phyloP scores from a whole-genome alignment of 345 rosid species.

The Physaria fendleri region DNA sequence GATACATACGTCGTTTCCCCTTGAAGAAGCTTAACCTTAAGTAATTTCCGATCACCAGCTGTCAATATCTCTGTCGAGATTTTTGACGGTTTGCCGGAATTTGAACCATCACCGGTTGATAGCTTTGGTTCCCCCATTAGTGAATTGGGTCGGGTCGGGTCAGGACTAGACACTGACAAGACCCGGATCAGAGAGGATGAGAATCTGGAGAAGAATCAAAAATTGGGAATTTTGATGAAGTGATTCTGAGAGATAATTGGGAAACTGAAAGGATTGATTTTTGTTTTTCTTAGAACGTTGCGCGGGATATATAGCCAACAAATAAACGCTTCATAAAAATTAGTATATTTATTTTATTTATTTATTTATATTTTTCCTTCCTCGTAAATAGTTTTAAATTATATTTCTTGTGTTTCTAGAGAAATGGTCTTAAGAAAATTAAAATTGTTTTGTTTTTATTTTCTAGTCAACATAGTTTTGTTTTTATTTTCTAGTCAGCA shows the following conservation, averaged over 20 bases:
- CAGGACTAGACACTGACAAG: slow-evolving; percentile 18
- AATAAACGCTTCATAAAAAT: background rate
- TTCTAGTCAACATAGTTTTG: too few species aligned
- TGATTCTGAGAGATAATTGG: background rate
- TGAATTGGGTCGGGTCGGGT: background rate
- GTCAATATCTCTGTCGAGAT: slow-evolving; percentile 40
- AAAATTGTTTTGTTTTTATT: too few species aligned
- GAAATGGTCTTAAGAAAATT: too few species aligned
- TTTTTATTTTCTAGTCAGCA: background rate
- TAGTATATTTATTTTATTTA: background rate
- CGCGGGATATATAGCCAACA: slow-evolving; percentile 35
- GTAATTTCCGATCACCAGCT: slow-evolving; percentile 66
- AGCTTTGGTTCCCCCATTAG: slow-evolving; percentile 34
- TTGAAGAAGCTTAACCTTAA: slow-evolving; percentile 66
- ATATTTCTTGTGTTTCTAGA: background rate
- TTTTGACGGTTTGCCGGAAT: slow-evolving; percentile 38
- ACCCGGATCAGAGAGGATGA: slow-evolving; percentile 12
- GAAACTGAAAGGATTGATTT: slow-evolving; percentile 12
- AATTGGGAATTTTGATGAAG: background rate
- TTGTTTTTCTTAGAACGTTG: slow-evolving; percentile 31
- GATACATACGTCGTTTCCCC: slow-evolving; percentile 81
- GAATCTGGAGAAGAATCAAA: slow-evolving; percentile 9
- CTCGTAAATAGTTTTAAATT: background rate
- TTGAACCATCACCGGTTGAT: slow-evolving; percentile 22
- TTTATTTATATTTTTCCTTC: background rate